A percentile compares a stretch with the other conserved stretches of the same genome.
Conservation (phyloP, 176 grass and related monocot species). For the Dactylis glomerata region DNA sequence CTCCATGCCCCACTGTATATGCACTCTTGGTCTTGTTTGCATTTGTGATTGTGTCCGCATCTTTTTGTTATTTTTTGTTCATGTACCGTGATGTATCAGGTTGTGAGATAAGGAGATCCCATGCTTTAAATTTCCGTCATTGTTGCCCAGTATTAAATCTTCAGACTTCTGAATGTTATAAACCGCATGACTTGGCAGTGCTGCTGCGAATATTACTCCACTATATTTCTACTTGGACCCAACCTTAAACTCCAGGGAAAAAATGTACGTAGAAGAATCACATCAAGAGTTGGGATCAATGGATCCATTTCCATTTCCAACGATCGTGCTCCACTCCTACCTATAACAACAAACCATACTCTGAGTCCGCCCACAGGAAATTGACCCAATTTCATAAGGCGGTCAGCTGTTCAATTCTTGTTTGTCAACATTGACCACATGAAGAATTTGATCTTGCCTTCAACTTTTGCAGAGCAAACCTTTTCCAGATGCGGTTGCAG, state of each 20-base stretch:
- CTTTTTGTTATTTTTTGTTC: not conserved
- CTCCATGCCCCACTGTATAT: not conserved
- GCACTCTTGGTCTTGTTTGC: not conserved
- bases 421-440: too few relatives aligned
- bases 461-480: too few relatives aligned
- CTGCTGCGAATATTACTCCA: not conserved
- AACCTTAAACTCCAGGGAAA: not conserved
- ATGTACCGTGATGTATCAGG: not conserved
- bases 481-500: too few relatives aligned
- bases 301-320: not conserved
- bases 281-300: not conserved
- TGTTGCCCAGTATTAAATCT: not conserved
- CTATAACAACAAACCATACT: not conserved
- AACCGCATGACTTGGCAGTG: not conserved
- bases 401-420: too few relatives aligned
- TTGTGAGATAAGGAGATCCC: not conserved
- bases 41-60: not conserved
- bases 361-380: not conserved
- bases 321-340: not conserved
- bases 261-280: not conserved
- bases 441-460: too few relatives aligned
- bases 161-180: not conserved
- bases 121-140: not conserved
- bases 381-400: too few relatives aligned
- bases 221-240: not conserved